A percentile compares a stretch with the other conserved stretches of the same genome.
These are phyloP conservation scores for Botryotinia convoluta DNA, from an alignment of 2,329 filamentous ascomycete genomes.

Conservation along the genomic window DNA sequence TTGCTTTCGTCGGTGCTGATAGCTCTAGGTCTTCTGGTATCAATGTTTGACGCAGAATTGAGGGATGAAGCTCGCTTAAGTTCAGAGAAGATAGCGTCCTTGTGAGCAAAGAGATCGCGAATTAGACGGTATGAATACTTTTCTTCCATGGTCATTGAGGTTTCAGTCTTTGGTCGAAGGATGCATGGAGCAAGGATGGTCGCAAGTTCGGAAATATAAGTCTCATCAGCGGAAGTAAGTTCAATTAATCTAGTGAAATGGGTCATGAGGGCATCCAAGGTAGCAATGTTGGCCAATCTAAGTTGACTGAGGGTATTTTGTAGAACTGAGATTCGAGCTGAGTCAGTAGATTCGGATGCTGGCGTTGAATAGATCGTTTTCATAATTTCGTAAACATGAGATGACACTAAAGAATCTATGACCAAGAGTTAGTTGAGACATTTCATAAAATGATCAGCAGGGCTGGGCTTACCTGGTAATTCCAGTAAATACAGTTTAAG, in stretches of 20 bases:
- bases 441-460: background rate
- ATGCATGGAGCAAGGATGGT: slow-evolving; percentile 78
- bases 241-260: slow-evolving; percentile 97
- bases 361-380: slow-evolving; percentile 93
- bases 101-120: slow-evolving; percentile 88
- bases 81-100: slow-evolving; percentile 92
- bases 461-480: slow-evolving; percentile 69
- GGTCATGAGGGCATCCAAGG: slow-evolving; percentile 96
- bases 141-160: slow-evolving; percentile 90
- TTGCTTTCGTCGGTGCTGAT: slow-evolving; percentile 96
- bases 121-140: slow-evolving; percentile 88
- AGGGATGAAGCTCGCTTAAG: slow-evolving; percentile 83
- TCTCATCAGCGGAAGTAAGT: slow-evolving; percentile 90
- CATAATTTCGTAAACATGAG: slow-evolving; percentile 97
- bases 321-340: slow-evolving; percentile 80
- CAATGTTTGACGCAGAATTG: slow-evolving; percentile 60
- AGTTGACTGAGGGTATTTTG: slow-evolving; percentile 95
- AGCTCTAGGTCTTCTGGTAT: slow-evolving; percentile 69
- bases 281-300: slow-evolving; percentile 94
- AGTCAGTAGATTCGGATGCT: slow-evolving; percentile 70
- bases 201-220: slow-evolving; percentile 74
- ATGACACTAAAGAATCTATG: slow-evolving; percentile 93
- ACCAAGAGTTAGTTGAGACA: slow-evolving; percentile 26
- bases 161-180: slow-evolving; percentile 81
- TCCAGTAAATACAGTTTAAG: slow-evolving; percentile 94